Evolutionary conservation across 345 rosid species (phyloP), one percentile per base, ranked within the genome.

Genomic region (Corchorus olitorius): DNA sequence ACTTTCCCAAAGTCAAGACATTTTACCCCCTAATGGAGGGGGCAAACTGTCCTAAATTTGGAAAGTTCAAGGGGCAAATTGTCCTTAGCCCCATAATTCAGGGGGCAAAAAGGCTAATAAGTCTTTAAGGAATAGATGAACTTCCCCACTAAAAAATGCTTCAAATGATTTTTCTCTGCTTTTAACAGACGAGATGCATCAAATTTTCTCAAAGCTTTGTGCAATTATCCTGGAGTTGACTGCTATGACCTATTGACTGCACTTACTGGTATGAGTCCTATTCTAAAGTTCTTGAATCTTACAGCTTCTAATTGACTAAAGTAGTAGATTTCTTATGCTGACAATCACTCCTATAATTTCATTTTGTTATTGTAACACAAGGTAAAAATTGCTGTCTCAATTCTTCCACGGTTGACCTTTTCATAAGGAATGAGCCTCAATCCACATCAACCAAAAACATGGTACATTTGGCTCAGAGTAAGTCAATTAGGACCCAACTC

Each of bases 311-410:
- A 43, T 10, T 0, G 33, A 66, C 65, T 33, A 60, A 60, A 41
- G 10, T 8, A 14, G 20, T 33, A 69, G 16, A n/a, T 13, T 55
- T 13, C n/a, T 55, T 33, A 70, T 50, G 22, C 22, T 17, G 0
- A 10, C 49, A 35, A 17, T 53, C n/a, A n/a, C n/a, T n/a, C n/a
- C n/a, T n/a, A n/a, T n/a, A n/a, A n/a, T 14, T 59, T 46, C 55
- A 33, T 33, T 72, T 16, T 59, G 56, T 59, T 22, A 4, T 14
- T 41, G 50, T 17, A 19, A 48, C 70, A 55, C 37, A 56, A 93
- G 99, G 99, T 55, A 81, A 75, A 62, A 96, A 96, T 67, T 96
- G 99, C 72, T 96, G 99, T 77, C 92, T 96, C 19, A 93, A 94
- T 78, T 54, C 85, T 45, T 85, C 98, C 15, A 90, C 96, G 0